phyloP scores from a whole-genome alignment of 2,329 filamentous ascomycete species.

The Colletotrichum abscissum region DNA sequence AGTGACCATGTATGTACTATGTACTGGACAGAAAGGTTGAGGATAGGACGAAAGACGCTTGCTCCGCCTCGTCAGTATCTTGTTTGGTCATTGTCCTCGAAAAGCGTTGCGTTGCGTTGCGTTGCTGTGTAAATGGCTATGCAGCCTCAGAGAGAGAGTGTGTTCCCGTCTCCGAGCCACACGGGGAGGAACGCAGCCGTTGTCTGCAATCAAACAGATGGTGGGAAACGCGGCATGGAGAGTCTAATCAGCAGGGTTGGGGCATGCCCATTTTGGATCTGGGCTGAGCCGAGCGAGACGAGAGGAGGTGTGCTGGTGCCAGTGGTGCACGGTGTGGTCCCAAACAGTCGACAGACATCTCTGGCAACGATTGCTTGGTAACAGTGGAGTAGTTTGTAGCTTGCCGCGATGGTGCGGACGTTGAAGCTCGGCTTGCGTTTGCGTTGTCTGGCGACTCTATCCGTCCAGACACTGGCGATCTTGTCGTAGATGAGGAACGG shows the following conservation, averaged over 20 bases:
- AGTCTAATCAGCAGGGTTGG: not conserved
- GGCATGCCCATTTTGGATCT: not conserved
- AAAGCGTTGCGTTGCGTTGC: not conserved
- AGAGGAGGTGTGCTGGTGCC: no score
- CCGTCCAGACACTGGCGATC: not conserved
- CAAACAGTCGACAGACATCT: no score
- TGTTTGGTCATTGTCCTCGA: not conserved
- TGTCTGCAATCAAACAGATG: not conserved
- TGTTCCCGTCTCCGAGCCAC: slow-evolving; percentile 1
- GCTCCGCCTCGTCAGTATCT: not conserved
- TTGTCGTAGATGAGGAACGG: not conserved
- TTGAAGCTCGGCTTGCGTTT: no score
- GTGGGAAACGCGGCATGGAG: not conserved
- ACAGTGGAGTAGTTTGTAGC: no score
- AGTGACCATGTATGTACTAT: not conserved
- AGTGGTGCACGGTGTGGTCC: not conserved
- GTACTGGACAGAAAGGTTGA: not conserved
- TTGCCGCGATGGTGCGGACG: no score
- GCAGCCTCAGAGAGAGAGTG: not conserved
- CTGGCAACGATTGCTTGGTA: no score
- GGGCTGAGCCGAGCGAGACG: not conserved
- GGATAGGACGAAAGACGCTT: not conserved
- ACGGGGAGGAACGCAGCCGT: slow-evolving; percentile 5
- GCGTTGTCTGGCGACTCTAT: not conserved
- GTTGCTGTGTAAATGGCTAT: not conserved